Conservation (phyloP, 2,329 filamentous ascomycete species). For the Xylaria arbuscula region DNA sequence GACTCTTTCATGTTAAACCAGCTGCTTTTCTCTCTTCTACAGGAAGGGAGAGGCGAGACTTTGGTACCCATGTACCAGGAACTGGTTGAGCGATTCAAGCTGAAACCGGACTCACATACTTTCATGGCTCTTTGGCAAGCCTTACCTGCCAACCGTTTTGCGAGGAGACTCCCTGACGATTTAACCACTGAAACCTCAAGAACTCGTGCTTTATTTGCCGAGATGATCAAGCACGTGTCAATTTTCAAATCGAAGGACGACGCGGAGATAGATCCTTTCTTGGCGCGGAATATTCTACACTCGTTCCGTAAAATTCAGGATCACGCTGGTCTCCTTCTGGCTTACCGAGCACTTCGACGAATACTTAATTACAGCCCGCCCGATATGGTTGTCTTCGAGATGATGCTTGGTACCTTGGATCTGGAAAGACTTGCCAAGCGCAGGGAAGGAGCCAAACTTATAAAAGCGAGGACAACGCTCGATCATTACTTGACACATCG, state of each 20-base stretch:
- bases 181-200: constrained; percentile 48
- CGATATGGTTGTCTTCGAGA: constrained; percentile 60
- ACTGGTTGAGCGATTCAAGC: constrained; percentile 61
- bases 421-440: constrained; percentile 54
- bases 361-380: constrained; percentile 58
- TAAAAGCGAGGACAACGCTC: constrained; percentile 56
- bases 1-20: constrained; percentile 85
- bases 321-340: constrained; percentile 58
- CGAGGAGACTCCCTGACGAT: constrained; percentile 49
- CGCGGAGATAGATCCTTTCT: constrained; percentile 54
- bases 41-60: constrained; percentile 65
- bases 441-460: constrained; percentile 55
- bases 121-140: constrained; percentile 75
- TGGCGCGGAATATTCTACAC: constrained; percentile 63
- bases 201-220: constrained; percentile 59
- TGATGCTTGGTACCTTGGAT: constrained; percentile 58
- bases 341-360: constrained; percentile 57
- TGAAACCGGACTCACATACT: constrained; percentile 74
- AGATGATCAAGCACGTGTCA: constrained; percentile 61
- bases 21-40: constrained; percentile 73
- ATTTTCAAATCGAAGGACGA: constrained; percentile 57
- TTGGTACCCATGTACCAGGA: constrained; percentile 67
- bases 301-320: constrained; percentile 62
- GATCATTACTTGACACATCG: constrained; percentile 53
- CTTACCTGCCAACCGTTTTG: constrained; percentile 62